Base-by-base conservation (phyloP, 2,329 filamentous ascomycete genomes). In the Paramyrothecium roridum region DNA sequence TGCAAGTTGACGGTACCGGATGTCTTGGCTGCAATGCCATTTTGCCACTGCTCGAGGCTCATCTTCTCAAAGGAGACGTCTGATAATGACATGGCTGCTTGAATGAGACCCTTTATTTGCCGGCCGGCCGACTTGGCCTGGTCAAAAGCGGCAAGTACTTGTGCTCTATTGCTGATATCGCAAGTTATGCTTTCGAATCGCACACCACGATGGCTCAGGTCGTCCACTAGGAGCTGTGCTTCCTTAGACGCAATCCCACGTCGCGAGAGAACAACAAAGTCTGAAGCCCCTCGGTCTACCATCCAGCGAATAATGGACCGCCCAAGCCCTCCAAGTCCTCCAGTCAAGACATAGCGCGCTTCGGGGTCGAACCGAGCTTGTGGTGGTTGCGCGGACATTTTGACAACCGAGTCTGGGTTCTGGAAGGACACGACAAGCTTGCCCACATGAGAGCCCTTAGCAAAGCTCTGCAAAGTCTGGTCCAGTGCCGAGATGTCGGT, bases 401-500 rank as follows among this genome's bases (percentile, higher is more conserved):
- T 51, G 8, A 65, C 50, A 1, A 46, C 34, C 3, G 51, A 37
- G 2, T 57, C 21, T 48, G 48, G 49, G 20, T 61, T 37, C 34
- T 56, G 50, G 52, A 54, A 59, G 12, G 54, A 52, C 3, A 61
- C 55, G 4, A 65, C 61, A 2, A 63, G 40, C 54, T 71, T 70
- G 19, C 65, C 65, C n/a, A 64, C 54, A 16, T 13, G 45, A 58
- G 49, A 65, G 46, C 6, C 63, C 61, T 34, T 58, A 53, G n/a
- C 43, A 48, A 8, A 69, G 46, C 2, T 52, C 51, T 1, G 65
- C 58, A 20, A 66, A 46, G 43, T 68, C 43, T 53, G 52, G 4
- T 65, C 57, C 8, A 71, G 57, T 3, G 59, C 63, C 48, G 70
- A 66, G 12, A 68, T 34, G 2, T 67, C 66, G 0, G 69, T 66